phyloP scores from a whole-genome alignment of 208 protist genomes.

The Leishmania gerbilli region DNA sequence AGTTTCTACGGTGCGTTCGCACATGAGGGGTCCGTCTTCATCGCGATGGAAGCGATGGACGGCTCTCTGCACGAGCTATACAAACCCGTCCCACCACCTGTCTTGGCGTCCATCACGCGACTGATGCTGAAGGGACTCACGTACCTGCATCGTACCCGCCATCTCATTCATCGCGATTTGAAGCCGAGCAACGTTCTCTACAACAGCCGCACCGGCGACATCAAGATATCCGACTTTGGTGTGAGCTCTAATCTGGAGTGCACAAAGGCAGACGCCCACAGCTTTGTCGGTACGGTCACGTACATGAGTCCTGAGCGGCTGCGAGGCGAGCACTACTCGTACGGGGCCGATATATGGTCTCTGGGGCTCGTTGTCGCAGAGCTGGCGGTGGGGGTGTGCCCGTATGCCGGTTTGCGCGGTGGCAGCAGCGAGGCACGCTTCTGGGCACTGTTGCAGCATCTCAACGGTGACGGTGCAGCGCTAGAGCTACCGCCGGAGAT shows the following conservation, averaged over 20 bases:
- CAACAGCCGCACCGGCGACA: constrained; percentile 68
- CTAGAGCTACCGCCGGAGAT: constrained; percentile 60
- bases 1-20: constrained; percentile 90
- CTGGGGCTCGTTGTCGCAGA: constrained; percentile 92
- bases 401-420: constrained; percentile 60
- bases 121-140: constrained; percentile 82
- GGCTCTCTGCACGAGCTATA: constrained; percentile 77
- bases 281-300: constrained; percentile 92
- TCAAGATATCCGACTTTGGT: constrained; percentile 96
- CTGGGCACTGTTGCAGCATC: constrained; percentile 86
- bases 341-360: constrained; percentile 92
- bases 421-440: constrained; percentile 80
- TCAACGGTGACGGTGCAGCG: constrained; percentile 57
- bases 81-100: constrained; percentile 52
- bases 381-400: constrained; percentile 81
- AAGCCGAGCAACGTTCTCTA: constrained; percentile 98
- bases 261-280: constrained; percentile 82
- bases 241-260: constrained; percentile 89
- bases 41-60: constrained; percentile 92
- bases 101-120: constrained; percentile 71
- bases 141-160: constrained; percentile 88
- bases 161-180: constrained; percentile 96
- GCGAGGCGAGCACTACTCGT: constrained; percentile 89
- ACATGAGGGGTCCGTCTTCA: constrained; percentile 88
- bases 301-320: constrained; percentile 96